Conservation (phyloP, 805 yeast species). For the Sugiyamaella mastotermitis region DNA sequence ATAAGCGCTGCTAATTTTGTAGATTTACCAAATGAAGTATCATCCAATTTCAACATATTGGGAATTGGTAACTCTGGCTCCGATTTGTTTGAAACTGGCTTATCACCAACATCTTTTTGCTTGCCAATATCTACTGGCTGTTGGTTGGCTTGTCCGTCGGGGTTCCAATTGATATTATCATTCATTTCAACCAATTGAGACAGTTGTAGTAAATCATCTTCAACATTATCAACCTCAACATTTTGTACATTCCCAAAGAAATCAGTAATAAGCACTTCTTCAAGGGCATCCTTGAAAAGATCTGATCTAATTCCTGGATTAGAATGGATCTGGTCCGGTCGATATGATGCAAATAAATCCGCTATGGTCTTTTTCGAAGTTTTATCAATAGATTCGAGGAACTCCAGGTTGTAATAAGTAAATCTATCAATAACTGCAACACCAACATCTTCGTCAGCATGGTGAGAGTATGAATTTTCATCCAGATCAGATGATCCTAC, state of each 20-base stretch:
- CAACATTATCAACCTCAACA: slow-evolving; percentile 55
- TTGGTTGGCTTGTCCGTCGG: no score
- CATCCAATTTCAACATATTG: no score
- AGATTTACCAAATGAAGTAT: no score
- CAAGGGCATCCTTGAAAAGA: slow-evolving; percentile 57
- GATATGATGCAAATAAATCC: slow-evolving; percentile 79
- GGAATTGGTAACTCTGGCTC: no score
- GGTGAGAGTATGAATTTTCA: slow-evolving; percentile 92
- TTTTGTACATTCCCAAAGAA: slow-evolving; percentile 91
- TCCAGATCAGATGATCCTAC: slow-evolving; percentile 87
- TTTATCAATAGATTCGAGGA: slow-evolving; percentile 73
- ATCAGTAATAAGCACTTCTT: slow-evolving; percentile 76
- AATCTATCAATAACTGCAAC: slow-evolving; percentile 97
- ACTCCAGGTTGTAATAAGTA: slow-evolving; percentile 86
- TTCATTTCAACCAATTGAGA: slow-evolving; percentile 6
- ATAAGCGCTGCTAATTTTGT: no score
- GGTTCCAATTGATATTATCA: no score
- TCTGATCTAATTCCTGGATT: slow-evolving; percentile 91
- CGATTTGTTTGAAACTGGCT: no score
- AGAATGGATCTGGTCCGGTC: slow-evolving; percentile 80
- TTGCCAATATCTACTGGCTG: no score
- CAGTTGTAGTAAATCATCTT: slow-evolving; percentile 13
- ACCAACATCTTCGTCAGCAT: slow-evolving; percentile 91
- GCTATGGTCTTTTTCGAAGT: slow-evolving; percentile 69
- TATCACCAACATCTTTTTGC: no score